A percentile compares a stretch with the other conserved stretches of the same genome.
phyloP scores from a whole-genome alignment of 2,329 filamentous ascomycete genomes.

The Alternaria arbusti region DNA sequence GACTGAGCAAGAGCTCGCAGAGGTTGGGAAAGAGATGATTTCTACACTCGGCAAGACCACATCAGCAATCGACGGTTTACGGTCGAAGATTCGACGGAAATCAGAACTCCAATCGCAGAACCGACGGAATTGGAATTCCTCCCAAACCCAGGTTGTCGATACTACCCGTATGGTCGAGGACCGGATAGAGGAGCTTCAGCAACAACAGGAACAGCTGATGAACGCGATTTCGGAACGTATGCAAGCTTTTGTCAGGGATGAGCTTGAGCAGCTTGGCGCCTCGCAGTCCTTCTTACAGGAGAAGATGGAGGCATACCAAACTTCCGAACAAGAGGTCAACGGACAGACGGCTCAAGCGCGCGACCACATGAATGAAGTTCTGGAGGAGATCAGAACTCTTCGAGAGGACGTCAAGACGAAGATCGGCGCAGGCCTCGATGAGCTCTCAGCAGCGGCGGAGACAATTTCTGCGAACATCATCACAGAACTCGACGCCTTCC shows the following conservation, averaged over 20 bases:
- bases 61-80: constrained; percentile 78
- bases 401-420: constrained; percentile 86
- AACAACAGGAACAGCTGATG: constrained; percentile 75
- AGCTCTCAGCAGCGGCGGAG: constrained; percentile 82
- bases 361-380: constrained; percentile 85
- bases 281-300: constrained; percentile 75
- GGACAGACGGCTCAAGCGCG: constrained; percentile 72
- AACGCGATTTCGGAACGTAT: constrained; percentile 72
- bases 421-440: constrained; percentile 82
- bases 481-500: constrained; percentile 82
- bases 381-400: constrained; percentile 90
- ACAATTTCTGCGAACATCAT: constrained; percentile 89
- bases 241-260: constrained; percentile 75
- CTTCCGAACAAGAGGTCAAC: constrained; percentile 71
- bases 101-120: constrained; percentile 84
- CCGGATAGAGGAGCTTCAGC: constrained; percentile 74
- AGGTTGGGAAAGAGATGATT: constrained; percentile 77
- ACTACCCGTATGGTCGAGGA: constrained; percentile 79
- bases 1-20: constrained; percentile 79
- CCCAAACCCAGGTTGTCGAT: constrained; percentile 75
- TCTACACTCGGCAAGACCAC: constrained; percentile 80
- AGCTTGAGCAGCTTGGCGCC: constrained; percentile 72
- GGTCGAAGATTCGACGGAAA: constrained; percentile 84
- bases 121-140: constrained; percentile 76
- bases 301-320: constrained; percentile 71